phyloP scores from a whole-genome alignment of 2,329 filamentous ascomycete genomes.

The Colletotrichum tropicicola region DNA sequence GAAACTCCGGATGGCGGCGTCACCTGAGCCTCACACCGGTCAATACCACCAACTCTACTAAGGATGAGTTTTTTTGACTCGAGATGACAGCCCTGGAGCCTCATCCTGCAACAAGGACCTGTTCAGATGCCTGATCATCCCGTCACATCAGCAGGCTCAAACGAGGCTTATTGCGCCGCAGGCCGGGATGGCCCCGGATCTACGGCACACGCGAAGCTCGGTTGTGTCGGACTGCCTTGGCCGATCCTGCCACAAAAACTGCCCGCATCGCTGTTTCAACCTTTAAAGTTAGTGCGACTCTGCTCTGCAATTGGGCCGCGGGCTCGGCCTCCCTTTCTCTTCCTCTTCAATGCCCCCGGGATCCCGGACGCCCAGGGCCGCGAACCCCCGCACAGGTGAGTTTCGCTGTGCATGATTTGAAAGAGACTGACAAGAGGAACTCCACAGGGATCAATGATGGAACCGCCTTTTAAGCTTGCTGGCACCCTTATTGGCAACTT shows the following conservation, averaged over 20 bases:
- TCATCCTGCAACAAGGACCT: slow-evolving; percentile 3
- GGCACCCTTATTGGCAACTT: background rate
- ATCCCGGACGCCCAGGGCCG: background rate
- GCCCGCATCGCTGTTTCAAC: slow-evolving; percentile 26
- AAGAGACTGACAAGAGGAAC: background rate
- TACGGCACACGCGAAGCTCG: background rate
- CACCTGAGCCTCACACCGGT: background rate
- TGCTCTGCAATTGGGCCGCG: background rate
- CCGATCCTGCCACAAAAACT: slow-evolving; percentile 20
- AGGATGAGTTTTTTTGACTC: slow-evolving; percentile 18
- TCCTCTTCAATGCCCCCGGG: background rate
- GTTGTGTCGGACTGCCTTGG: slow-evolving; percentile 7
- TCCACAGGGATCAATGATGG: background rate
- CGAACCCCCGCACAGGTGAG: background rate
- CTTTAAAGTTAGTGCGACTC: slow-evolving; percentile 21
- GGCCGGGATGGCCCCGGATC: slow-evolving; percentile 12
- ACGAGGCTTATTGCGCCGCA: slow-evolving; percentile 18
- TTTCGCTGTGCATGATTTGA: slow-evolving; percentile 17
- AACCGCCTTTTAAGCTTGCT: slow-evolving; percentile 11
- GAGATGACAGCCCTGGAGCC: slow-evolving; percentile 23
- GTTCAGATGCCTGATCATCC: slow-evolving; percentile 29
- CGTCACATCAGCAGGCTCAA: slow-evolving; percentile 22
- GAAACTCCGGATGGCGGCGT: slow-evolving; percentile 27
- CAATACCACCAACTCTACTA: background rate
- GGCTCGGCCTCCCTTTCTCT: background rate